Evolutionary conservation across 116 monocot genomes (phyloP).

Genomic region (Iris pallida): DNA sequence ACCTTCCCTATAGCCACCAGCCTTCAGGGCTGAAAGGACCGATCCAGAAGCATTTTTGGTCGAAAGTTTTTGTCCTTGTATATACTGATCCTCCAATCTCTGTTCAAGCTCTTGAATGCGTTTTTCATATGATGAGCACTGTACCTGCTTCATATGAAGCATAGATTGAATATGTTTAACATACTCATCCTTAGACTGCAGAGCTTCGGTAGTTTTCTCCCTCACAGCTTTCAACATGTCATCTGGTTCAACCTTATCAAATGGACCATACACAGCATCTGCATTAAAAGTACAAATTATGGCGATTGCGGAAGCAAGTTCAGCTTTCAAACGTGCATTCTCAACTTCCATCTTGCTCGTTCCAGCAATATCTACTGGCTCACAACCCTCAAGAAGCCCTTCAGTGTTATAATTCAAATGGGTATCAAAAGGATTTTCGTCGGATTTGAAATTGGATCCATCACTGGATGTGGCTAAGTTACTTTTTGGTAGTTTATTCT

Average conservation of each 20-base stretch:
- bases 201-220: constrained; percentile 81
- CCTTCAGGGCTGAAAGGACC: constrained; percentile 24
- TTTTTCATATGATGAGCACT: constrained; percentile 71
- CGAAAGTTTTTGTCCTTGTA: constrained; percentile 45
- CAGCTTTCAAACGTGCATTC: constrained; percentile 89
- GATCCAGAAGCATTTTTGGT: constrained; percentile 43
- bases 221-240: constrained; percentile 44
- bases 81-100: constrained; percentile 63
- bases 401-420: constrained; percentile 33
- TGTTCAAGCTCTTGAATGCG: constrained; percentile 93
- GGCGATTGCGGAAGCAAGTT: constrained; percentile 83
- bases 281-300: constrained; percentile 67
- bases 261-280: constrained; percentile 53
- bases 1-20: constrained; percentile 34
- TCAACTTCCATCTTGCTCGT: constrained; percentile 97
- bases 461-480: constrained; percentile 20
- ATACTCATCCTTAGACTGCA: constrained; percentile 80
- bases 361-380: constrained; percentile 66
- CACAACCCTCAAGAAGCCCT: constrained; percentile 42
- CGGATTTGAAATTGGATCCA: constrained; percentile 35
- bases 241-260: constrained; percentile 46
- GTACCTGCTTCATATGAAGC: constrained; percentile 57
- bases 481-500: constrained; percentile 14
- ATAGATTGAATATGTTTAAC: constrained; percentile 67
- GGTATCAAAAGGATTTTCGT: constrained; percentile 29